Conservation (phyloP, 192 early-diverging fungal species). For the Rhizoclosmatium globosum region DNA sequence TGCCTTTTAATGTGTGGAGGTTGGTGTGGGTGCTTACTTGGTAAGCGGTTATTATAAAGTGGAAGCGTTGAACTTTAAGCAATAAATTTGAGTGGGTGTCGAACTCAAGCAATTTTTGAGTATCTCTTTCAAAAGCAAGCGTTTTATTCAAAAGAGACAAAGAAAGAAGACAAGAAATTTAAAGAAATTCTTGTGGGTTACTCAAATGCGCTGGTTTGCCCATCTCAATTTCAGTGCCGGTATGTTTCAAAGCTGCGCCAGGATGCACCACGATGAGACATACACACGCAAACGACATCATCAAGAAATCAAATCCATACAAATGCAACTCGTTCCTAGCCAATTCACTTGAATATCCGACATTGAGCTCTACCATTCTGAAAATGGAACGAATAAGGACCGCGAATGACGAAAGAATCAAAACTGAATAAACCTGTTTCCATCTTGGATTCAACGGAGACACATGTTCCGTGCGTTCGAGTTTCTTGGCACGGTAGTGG, state of each 20-base stretch:
- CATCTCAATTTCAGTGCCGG: background rate
- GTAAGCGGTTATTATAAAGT: too few relatives aligned
- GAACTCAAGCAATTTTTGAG: too few relatives aligned
- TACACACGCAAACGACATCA: conserved; percentile 28
- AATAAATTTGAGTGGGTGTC: too few relatives aligned
- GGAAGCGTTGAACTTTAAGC: too few relatives aligned
- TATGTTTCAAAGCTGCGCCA: conserved; percentile 3
- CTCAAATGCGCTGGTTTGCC: too few relatives aligned
- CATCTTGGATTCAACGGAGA: background rate
- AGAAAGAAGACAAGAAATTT: too few relatives aligned
- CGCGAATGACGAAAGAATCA: background rate
- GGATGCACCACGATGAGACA: conserved; percentile 34
- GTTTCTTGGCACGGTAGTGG: conserved; percentile 1
- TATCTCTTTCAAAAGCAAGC: too few relatives aligned
- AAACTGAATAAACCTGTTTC: background rate
- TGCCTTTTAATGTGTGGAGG: too few relatives aligned
- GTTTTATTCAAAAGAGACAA: too few relatives aligned
- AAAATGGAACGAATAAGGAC: conserved; percentile 33
- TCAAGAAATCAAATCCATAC: conserved; percentile 39
- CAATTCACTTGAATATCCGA: conserved; percentile 25
- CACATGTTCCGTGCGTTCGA: background rate
- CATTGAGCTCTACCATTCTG: conserved; percentile 39
- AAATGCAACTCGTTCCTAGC: conserved; percentile 30
- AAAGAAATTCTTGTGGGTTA: too few relatives aligned
- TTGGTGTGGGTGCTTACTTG: too few relatives aligned